Percentiles rank a stretch among this genome's conserved stretches.
Evolutionary conservation across 2,329 filamentous ascomycete genomes (phyloP).

Genomic region (Emergomyces africanus): DNA sequence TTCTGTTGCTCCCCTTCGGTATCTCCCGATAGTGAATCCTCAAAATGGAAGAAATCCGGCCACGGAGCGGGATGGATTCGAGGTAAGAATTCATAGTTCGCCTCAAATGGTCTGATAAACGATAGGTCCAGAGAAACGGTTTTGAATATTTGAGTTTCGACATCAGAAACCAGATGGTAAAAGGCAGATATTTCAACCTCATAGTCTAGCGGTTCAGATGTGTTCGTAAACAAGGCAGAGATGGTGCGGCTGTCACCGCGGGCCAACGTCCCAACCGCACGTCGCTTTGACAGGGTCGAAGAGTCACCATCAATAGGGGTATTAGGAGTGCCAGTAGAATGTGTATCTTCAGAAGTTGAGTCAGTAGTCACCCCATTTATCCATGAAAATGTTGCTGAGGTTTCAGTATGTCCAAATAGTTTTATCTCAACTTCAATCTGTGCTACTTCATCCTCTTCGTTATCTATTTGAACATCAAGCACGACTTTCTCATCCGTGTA

Average conservation of each 20-base stretch:
- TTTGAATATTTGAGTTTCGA: constrained; percentile 69
- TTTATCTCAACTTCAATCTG: constrained; percentile 57
- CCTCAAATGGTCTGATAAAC: constrained; percentile 76
- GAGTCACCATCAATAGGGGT: constrained; percentile 15
- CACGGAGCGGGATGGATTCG: constrained; percentile 64
- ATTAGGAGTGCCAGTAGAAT: constrained; percentile 10
- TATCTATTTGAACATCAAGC: constrained; percentile 57
- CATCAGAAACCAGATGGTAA: constrained; percentile 69
- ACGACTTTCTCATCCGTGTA: constrained; percentile 71
- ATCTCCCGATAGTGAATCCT: constrained; percentile 26
- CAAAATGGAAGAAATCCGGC: constrained; percentile 71
- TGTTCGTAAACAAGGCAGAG: constrained; percentile 38
- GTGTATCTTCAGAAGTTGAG: constrained; percentile 11
- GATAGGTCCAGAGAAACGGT: constrained; percentile 54
- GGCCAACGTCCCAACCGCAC: constrained; percentile 23
- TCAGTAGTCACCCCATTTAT: constrained; percentile 22
- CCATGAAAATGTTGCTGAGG: constrained; percentile 36
- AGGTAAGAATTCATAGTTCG: constrained; percentile 77
- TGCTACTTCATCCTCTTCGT: constrained; percentile 71
- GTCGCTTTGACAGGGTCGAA: constrained; percentile 14
- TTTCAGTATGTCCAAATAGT: constrained; percentile 46
- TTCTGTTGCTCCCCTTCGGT: constrained; percentile 19
- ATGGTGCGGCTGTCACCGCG: constrained; percentile 20
- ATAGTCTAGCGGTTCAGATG: constrained; percentile 43
- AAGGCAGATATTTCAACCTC: constrained; percentile 59